A percentile compares a stretch with the other conserved stretches of the same genome.
These are phyloP conservation scores for Sinapis alba DNA, from an alignment of 441 rosid genomes.

Conservation along the genomic window DNA sequence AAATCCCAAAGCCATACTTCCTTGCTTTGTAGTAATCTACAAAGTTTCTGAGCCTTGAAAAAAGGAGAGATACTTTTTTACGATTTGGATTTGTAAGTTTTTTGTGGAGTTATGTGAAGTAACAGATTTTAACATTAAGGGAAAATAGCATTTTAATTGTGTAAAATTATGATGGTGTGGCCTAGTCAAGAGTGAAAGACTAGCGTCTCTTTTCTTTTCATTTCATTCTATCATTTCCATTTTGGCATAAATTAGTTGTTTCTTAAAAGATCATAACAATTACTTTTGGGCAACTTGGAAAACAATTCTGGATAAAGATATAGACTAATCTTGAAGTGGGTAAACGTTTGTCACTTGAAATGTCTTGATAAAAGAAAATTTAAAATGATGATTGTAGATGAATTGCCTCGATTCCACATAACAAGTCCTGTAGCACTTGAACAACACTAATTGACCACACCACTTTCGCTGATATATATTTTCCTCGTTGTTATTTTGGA, in stretches of 20 bases:
- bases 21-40: conserved; percentile 92
- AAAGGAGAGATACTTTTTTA: background rate
- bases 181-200: conserved; percentile 2
- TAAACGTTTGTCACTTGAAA: background rate
- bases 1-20: conserved; percentile 83
- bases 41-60: conserved; percentile 47
- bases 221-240: background rate
- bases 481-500: background rate
- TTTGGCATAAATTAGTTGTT: background rate
- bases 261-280: background rate
- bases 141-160: conserved; percentile 2
- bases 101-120: conserved; percentile 5
- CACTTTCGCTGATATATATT: background rate
- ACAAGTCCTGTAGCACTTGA: background rate
- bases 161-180: conserved; percentile 12
- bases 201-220: background rate
- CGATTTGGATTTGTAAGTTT: conserved; percentile 19
- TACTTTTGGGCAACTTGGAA: background rate
- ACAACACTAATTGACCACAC: background rate
- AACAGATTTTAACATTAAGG: conserved; percentile 4
- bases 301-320: background rate
- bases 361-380: background rate
- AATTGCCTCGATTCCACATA: background rate
- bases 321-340: background rate
- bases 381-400: background rate